Base-by-base conservation (phyloP, 2,329 filamentous ascomycete species). In the Alternaria tenuissima region DNA sequence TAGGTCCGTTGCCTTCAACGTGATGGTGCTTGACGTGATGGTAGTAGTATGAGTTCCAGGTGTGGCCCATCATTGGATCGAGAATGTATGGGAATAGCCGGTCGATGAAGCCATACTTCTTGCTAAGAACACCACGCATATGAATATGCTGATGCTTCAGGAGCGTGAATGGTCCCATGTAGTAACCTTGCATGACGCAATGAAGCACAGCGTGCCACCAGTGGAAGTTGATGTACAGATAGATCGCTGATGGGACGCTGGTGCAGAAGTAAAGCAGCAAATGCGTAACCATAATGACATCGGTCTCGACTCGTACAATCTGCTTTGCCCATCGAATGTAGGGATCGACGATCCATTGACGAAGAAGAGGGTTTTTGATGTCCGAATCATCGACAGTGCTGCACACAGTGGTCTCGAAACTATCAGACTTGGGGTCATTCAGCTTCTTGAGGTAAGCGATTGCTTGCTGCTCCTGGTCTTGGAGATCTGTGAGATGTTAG, bases 121-220 rank as follows among this genome's bases (percentile, higher is more conserved):
- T 86, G 24, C 82, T 78, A 36, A 94, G 79, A 3, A 94, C 82
- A 16, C 91, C 91, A 46, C 88, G 85, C 81, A 88, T 88, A 75
- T 94, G 91, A 68, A 94, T 94, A 75, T 94, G 91, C 72, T 94
- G 91, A 71, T 94, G 91, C 85, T 91, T 91, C 86, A 94, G 88
- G 38, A 94, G 82, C 0, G 91, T 94, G 79, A 92, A 94, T 2
- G 88, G 83, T 7, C 91, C 91, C 53, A 88, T 86, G 71, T 89
- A 93, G 74, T 84, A 91, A 34, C 85, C 79, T 69, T 91, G 87
- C 82, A 92, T 88, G 9, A 86, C 70, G 54, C 84, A 81, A 72
- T 94, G 91, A 28, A 88, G 66, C 16, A 91, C 67, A 9, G 85
- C 91, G 76, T 93, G 91, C 38, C 85, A 66, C 79, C 86, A 92